These are phyloP conservation scores for Piloderma croceum DNA, from an alignment of 768 basidiomycete species.

Conservation along the genomic window DNA sequence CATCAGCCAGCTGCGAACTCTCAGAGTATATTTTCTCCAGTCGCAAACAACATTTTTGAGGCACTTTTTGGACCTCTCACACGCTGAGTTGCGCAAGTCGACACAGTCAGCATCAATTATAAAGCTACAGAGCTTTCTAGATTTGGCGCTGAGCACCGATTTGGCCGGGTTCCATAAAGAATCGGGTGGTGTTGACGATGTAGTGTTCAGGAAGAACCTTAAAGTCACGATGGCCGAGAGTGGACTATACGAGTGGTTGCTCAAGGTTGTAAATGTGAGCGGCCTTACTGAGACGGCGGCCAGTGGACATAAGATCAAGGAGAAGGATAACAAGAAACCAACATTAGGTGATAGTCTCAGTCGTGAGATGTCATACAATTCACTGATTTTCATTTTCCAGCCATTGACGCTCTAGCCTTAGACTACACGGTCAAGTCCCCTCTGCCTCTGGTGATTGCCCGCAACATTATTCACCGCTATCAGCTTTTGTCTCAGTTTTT, in stretches of 20 bases:
- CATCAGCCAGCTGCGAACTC: slow-evolving; percentile 81
- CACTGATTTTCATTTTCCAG: slow-evolving; percentile 34
- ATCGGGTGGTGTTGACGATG: slow-evolving; percentile 35
- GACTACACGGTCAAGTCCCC: slow-evolving; percentile 97
- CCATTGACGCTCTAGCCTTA: slow-evolving; percentile 85
- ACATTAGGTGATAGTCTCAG: neutral
- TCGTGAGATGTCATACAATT: neutral
- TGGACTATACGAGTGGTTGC: slow-evolving; percentile 87
- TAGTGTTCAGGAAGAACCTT: slow-evolving; percentile 82
- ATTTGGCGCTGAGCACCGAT: slow-evolving; percentile 76
- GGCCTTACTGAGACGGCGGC: slow-evolving; percentile 63
- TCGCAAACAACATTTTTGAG: slow-evolving; percentile 95
- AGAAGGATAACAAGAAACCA: slow-evolving; percentile 35
- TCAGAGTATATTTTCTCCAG: slow-evolving; percentile 97
- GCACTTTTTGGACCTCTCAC: slow-evolving; percentile 86
- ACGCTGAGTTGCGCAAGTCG: slow-evolving; percentile 78
- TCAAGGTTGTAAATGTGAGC: slow-evolving; percentile 84
- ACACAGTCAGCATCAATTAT: slow-evolving; percentile 77
- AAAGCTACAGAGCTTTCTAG: slow-evolving; percentile 88
- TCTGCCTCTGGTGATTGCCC: slow-evolving; percentile 92
- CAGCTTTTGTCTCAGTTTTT: slow-evolving; percentile 97
- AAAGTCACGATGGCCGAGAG: slow-evolving; percentile 79
- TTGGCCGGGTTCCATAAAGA: slow-evolving; percentile 55
- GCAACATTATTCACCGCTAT: slow-evolving; percentile 93
- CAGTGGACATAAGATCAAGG: slow-evolving; percentile 54